A percentile compares a stretch with the other conserved stretches of the same genome.
These are phyloP conservation scores for Taphrina flavorubra DNA, from an alignment of 1,139 yeast genomes.

Conservation along the genomic window DNA sequence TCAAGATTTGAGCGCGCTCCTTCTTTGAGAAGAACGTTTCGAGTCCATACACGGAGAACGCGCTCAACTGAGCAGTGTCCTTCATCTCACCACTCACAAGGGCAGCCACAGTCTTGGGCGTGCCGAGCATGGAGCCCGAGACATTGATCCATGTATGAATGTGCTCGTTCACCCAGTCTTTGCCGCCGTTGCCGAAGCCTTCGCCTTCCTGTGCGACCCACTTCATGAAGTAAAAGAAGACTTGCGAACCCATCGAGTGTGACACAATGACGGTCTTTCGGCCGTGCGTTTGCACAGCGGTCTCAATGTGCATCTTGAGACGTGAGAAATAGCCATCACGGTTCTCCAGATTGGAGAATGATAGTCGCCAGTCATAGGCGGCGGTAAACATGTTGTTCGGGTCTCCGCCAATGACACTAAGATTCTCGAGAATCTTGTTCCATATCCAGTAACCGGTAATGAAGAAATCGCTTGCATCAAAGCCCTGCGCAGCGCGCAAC, in stretches of 20 bases:
- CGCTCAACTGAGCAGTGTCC: conserved; percentile 92
- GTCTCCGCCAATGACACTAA: conserved; percentile 92
- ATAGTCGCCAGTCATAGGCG: conserved; percentile 93
- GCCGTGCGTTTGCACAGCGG: conserved; percentile 59
- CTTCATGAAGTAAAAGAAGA: conserved; percentile 82
- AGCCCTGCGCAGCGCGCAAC: conserved; percentile 91
- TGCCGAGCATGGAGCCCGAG: conserved; percentile 85
- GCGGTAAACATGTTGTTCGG: conserved; percentile 90
- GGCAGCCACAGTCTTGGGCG: conserved; percentile 93
- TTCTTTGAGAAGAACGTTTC: conserved; percentile 90
- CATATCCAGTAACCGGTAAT: conserved; percentile 99
- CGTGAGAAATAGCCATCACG: conserved; percentile 85
- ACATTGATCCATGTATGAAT: conserved; percentile 74
- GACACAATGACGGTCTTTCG: conserved; percentile 81
- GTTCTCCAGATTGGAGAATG: conserved; percentile 82
- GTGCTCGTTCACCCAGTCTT: conserved; percentile 81
- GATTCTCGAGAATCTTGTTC: conserved; percentile 89
- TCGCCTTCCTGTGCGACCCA: conserved; percentile 82
- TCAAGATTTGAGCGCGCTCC: conserved; percentile 83
- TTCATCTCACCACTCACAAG: conserved; percentile 95
- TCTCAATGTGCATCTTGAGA: conserved; percentile 74
- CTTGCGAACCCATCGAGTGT: conserved; percentile 96
- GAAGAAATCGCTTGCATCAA: conserved; percentile 83
- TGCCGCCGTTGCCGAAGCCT: conserved; percentile 85
- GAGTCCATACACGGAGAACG: conserved; percentile 91